Evolutionary conservation across 1,284 basidiomycete genomes (phyloP).

Genomic region (Cutaneotrichosporon sp.): DNA sequence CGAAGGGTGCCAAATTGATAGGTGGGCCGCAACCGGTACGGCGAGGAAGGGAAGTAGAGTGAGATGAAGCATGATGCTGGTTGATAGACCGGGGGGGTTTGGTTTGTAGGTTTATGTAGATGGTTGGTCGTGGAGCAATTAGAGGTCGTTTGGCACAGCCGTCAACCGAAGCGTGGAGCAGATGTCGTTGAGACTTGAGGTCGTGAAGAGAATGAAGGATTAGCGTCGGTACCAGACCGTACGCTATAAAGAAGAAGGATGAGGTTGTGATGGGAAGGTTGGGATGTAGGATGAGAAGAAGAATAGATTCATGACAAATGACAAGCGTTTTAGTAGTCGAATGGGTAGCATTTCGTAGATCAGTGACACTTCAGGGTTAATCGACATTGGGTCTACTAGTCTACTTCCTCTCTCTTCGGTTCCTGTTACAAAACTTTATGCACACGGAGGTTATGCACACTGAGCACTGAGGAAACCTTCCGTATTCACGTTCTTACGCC

Average conservation of each 20-base stretch:
- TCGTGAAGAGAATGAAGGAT: neutral
- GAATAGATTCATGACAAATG: too few relatives aligned
- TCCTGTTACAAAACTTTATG: too few relatives aligned
- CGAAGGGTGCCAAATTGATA: conserved; percentile 44
- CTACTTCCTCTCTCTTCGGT: too few relatives aligned
- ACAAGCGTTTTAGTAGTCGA: neutral
- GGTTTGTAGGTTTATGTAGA: neutral
- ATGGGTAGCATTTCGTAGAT: too few relatives aligned
- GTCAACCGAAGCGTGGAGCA: conserved; percentile 1
- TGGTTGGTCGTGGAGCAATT: neutral
- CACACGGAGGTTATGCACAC: too few relatives aligned
- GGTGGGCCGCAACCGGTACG: conserved; percentile 32
- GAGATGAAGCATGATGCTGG: neutral
- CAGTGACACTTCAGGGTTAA: too few relatives aligned
- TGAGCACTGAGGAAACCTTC: too few relatives aligned
- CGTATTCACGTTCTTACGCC: too few relatives aligned
- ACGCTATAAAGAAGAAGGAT: neutral
- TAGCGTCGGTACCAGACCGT: conserved; percentile 7
- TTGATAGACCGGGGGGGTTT: neutral
- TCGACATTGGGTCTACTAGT: too few relatives aligned
- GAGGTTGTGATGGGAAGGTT: neutral
- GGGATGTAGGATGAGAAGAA: neutral
- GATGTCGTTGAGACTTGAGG: neutral
- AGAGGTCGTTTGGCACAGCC: conserved; percentile 2
- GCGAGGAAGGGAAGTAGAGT: conserved; percentile 6